These are phyloP conservation scores for Raffaelea deltoideospora DNA, from an alignment of 2,329 filamentous ascomycete genomes.

Conservation along the genomic window DNA sequence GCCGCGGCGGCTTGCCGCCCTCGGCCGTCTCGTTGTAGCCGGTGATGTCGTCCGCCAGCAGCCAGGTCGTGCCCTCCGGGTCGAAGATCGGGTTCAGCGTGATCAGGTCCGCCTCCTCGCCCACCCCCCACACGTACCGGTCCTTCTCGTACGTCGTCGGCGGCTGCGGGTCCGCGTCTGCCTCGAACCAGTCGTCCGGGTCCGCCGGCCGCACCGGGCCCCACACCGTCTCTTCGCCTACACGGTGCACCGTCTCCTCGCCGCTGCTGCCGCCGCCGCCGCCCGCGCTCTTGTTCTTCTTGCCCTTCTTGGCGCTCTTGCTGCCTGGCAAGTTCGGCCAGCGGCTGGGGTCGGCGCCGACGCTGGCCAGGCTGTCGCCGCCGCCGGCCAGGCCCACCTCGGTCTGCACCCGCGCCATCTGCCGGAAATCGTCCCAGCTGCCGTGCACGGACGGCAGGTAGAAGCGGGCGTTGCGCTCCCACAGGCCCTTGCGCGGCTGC, in stretches of 20 bases:
- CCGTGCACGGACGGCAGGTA: constrained; percentile 66
- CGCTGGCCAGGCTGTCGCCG: too few relatives aligned
- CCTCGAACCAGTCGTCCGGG: constrained; percentile 55
- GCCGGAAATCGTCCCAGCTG: constrained; percentile 64
- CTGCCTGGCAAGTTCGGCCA: constrained; percentile 38
- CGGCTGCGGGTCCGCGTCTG: constrained; percentile 57
- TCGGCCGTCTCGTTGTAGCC: constrained; percentile 51
- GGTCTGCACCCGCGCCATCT: constrained; percentile 61
- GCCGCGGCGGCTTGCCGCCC: constrained; percentile 49
- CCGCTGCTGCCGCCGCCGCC: constrained; percentile 19
- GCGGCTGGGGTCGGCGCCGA: too few relatives aligned
- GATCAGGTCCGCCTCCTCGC: constrained; percentile 82
- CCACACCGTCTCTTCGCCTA: constrained; percentile 57
- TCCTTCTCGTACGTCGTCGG: constrained; percentile 63
- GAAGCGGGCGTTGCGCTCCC: constrained; percentile 67
- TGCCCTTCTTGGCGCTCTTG: constrained; percentile 17
- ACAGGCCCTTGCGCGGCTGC: constrained; percentile 66
- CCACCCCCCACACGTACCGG: constrained; percentile 72
- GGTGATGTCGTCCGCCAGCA: constrained; percentile 68
- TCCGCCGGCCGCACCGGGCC: constrained; percentile 60
- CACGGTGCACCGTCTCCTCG: constrained; percentile 7
- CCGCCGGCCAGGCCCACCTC: constrained; percentile 51
- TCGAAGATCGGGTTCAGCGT: constrained; percentile 88
- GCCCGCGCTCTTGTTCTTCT: neutral
- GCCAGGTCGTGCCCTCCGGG: constrained; percentile 74